phyloP scores from a whole-genome alignment of 768 basidiomycete genomes.

The Kwoniella newhampshirensis region DNA sequence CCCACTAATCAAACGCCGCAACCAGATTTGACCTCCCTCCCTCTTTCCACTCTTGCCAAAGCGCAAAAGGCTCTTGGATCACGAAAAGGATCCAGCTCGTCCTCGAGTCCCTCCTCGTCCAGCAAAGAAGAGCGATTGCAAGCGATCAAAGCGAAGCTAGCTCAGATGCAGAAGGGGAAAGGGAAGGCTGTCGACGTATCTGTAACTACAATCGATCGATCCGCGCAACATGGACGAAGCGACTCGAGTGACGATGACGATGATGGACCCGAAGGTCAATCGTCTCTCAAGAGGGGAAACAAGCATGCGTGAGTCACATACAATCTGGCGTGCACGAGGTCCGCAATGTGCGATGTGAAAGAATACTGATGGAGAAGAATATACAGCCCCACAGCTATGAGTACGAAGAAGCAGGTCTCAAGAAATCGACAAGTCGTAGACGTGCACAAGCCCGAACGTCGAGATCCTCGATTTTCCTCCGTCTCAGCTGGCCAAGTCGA shows the following conservation, averaged over 20 bases:
- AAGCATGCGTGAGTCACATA: slow-evolving; percentile 77
- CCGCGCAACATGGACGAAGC: slow-evolving; percentile 9
- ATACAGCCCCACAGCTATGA: slow-evolving; percentile 72
- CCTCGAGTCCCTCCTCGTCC: slow-evolving; percentile 8
- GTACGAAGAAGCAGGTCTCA: slow-evolving; percentile 80
- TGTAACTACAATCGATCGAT: slow-evolving; percentile 20
- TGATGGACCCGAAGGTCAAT: not conserved
- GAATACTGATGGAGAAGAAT: no score
- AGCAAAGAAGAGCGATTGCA: slow-evolving; percentile 26
- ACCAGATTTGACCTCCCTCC: slow-evolving; percentile 51
- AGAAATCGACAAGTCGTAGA: slow-evolving; percentile 71
- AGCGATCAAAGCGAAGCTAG: slow-evolving; percentile 51
- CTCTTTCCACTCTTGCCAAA: slow-evolving; percentile 65
- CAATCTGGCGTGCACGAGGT: no score
- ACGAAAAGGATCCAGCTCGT: slow-evolving; percentile 14
- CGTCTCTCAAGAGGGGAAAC: slow-evolving; percentile 61
- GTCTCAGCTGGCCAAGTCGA: slow-evolving; percentile 67
- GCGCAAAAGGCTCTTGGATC: slow-evolving; percentile 61
- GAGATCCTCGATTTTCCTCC: slow-evolving; percentile 83
- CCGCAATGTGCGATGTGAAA: no score
- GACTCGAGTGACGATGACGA: not conserved
- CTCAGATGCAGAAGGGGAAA: slow-evolving; percentile 45
- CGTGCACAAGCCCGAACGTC: slow-evolving; percentile 62
- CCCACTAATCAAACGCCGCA: no score
- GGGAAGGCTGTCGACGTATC: slow-evolving; percentile 49